Evolutionary conservation across 768 basidiomycete genomes (phyloP), one percentile per base, ranked within the genome.

Genomic region (Chlorophyllum brunneum): DNA sequence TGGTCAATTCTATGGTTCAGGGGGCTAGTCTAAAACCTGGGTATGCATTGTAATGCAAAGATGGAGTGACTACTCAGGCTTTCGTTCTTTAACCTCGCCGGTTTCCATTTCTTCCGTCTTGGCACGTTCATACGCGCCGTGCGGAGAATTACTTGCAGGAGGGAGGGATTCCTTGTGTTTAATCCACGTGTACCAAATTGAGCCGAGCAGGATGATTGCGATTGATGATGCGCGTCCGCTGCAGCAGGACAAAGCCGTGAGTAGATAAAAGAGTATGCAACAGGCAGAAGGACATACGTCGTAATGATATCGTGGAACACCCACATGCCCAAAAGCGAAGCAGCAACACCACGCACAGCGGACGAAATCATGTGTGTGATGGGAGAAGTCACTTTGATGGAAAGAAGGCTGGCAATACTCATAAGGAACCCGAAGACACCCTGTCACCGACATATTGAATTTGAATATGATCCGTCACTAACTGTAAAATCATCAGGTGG

Each of bases 351-450:
- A 48, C 95, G 88, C 3, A 95, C 92, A 16, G 95, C 95, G 9
- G 93, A 93, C 3, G 92, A 95, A 23, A 97, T 74, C 95, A 98
- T 98, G 67, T 98, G 95, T 2, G 95, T 95, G 65, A 98, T 93
- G 11, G 95, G 95, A 1, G 93, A 95, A 6, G 95, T 98, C 56
- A 98, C 89, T 67, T 98, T 95, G 76, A 98, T 97, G 22, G 91
- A 94, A 26, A 98, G 77, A 55, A 95, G 72, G 56, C 90, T 92
- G 8, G 95, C 94, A 48, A 98, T 81, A 70, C 88, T 92, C 82
- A 98, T 97, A 60, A 95, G 70, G 78, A 97, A 98, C 8, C 95
- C 95, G 47, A 97, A 71, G 15, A 79, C 71, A 27, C 94, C 94
- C 90, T 93, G 22, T 18, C 13, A 55, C 6, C 5, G 11, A 26